Conservation (phyloP, 805 yeast species). For the Blastobotrys parvus region DNA sequence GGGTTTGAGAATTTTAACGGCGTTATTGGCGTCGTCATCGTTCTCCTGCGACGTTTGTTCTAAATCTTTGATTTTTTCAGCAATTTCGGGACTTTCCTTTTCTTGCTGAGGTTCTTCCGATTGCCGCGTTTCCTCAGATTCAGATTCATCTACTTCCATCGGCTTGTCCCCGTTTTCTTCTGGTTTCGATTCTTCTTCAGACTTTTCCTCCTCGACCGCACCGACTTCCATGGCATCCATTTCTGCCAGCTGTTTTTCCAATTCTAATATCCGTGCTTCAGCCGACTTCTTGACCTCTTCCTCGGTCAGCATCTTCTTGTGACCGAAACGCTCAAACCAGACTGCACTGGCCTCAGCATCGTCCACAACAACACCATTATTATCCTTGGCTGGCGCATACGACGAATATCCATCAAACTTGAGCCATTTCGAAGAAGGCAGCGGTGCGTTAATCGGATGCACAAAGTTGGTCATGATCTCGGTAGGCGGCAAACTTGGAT, state of each 20-base stretch:
- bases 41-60: not conserved
- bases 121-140: constrained; percentile 14
- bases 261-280: not conserved
- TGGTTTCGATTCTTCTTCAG: not conserved
- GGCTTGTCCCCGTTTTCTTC: not conserved
- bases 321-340: constrained; percentile 27
- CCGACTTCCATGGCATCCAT: constrained; percentile 1
- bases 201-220: constrained; percentile 2
- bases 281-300: constrained; percentile 39
- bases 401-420: constrained; percentile 41
- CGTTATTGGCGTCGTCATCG: not conserved
- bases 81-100: constrained; percentile 14
- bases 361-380: constrained; percentile 45
- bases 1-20: constrained; percentile 5
- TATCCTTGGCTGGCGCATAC: constrained; percentile 63
- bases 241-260: constrained; percentile 1
- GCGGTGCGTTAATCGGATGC: constrained; percentile 33
- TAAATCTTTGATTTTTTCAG: constrained; percentile 11
- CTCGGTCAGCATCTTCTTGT: constrained; percentile 3
- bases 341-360: constrained; percentile 26
- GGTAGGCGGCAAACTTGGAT: constrained; percentile 42
- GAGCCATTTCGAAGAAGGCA: constrained; percentile 62
- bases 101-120: constrained; percentile 10
- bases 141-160: constrained; percentile 1
- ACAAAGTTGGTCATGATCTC: constrained; percentile 37